phyloP scores from a whole-genome alignment of 2,329 filamentous ascomycete genomes.

The Tolypocladium tropicale region DNA sequence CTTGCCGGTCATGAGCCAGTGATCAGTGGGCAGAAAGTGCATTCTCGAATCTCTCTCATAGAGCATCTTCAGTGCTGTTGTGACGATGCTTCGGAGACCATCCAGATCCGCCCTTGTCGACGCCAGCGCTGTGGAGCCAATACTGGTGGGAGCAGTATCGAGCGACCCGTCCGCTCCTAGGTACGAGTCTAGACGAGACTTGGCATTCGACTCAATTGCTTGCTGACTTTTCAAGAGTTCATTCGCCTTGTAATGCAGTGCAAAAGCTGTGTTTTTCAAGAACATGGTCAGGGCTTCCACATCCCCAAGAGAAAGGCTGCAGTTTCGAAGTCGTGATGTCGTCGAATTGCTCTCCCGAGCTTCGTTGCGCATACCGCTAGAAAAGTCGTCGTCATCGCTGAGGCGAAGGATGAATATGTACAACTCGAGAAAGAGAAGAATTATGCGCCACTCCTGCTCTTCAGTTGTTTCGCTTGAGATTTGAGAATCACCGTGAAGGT shows the following conservation, averaged over 20 bases:
- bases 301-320: slow-evolving; percentile 61
- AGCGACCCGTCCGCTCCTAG: slow-evolving; percentile 7
- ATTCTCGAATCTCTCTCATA: slow-evolving; percentile 90
- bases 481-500: slow-evolving; percentile 18
- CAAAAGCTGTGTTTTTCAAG: slow-evolving; percentile 83
- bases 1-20: slow-evolving; percentile 86
- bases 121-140: not conserved
- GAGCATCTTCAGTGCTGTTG: slow-evolving; percentile 71
- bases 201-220: slow-evolving; percentile 10
- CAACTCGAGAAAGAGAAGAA: slow-evolving; percentile 84
- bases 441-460: slow-evolving; percentile 68
- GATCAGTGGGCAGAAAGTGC: slow-evolving; percentile 68
- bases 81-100: slow-evolving; percentile 71
- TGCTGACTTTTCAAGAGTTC: slow-evolving; percentile 36
- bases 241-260: slow-evolving; percentile 72
- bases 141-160: not conserved
- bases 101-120: slow-evolving; percentile 50
- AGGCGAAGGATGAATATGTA: slow-evolving; percentile 89
- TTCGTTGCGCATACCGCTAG: slow-evolving; percentile 43
- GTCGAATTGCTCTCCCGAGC: slow-evolving; percentile 26
- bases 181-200: slow-evolving; percentile 18
- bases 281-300: slow-evolving; percentile 70
- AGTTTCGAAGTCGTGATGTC: slow-evolving; percentile 42
- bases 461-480: slow-evolving; percentile 12
- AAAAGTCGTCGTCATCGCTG: slow-evolving; percentile 95